Base-by-base conservation (phyloP, 2,329 filamentous ascomycete genomes). In the Curvularia sp. region DNA sequence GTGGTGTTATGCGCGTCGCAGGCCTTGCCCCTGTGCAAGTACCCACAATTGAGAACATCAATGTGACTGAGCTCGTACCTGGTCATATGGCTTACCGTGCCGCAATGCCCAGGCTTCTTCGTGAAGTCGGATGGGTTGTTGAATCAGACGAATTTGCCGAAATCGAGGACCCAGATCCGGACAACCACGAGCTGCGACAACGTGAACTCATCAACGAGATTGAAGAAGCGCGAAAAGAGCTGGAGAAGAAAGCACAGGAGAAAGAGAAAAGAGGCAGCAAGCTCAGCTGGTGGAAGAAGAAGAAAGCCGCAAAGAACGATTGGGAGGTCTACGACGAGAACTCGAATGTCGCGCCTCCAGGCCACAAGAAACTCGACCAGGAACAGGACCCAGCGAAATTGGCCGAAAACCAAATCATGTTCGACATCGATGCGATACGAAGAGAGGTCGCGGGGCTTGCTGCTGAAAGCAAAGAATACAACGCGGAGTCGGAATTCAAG, bases 71-170 rank as follows among this genome's bases (percentile, higher is more conserved):
- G 55, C 81, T 90, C 47, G 94, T 98, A 15, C 87, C 89, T 28
- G 94, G 95, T 0, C 95, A 99, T 75, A 98, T 98, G 94, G 91
- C 95, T 52, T 99, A 99, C 79, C 91, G 95, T 76, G 86, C 87
- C 26, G 91, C 93, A 38, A 98, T 99, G 89, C 95, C 95, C 15
- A 87, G 87, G 57, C 83, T 99, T 18, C 83, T 99, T 51, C 88
- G 92, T 62, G 89, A 94, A 74, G 92, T 93, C 35, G 95, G 93
- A 15, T 99, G 93, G 93, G 81, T 89, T 53, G 91, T 98, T 3
- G 89, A 97, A 71, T 93, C 89, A 64, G 93, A 97, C 68, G 94
- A 98, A 74, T 99, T 98, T 73, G 89, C 86, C 0, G 95, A 99
- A 78, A 98, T 99, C 60, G 95, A 98, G 75, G 95, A 99, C 67